Base-by-base conservation (phyloP, 345 rosid genomes). In the Trapa incisa region DNA sequence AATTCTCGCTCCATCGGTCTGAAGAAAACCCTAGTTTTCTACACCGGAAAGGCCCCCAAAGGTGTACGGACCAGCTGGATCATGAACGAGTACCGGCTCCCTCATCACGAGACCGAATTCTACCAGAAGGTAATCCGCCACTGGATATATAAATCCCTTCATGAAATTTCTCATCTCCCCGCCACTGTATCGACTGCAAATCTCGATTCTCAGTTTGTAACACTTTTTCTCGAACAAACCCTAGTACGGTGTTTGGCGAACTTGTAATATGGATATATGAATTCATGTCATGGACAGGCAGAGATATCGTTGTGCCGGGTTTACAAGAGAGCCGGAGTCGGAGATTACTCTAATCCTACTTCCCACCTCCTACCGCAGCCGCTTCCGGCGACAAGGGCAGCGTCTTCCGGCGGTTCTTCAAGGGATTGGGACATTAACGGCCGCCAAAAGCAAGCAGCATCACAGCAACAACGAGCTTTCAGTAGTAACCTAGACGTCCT, bases 1-100 rank as follows among this genome's bases (percentile, higher is more conserved):
- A 85, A 74, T 48, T 82, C 82, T 37, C 82, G 86, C 43, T 83
- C 87, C 0, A 90, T 93, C 61, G 98, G 98, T 12, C 79, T 90
- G 64, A 93, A 90, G 86, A 93, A 93, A 86, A 93, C 98, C 85
- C 89, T 93, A 81, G 97, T 93, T 71, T 93, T 90, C 83, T 93
- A 93, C 74, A 83, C 89, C 2, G 97, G 97, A 2, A 93, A 88
- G 79, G 98, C 98, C 62, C 98, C 98, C n/a, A 93, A 90, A 75
- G 98, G 98, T 17, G 83, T 88, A 68, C 85, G 97, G 47, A 86
- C 94, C 39, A 88, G 98, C 50, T 93, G 98, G 98, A 93, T 93
- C 73, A 93, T 93, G 98, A 90, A 93, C 73, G 98, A 93, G 83
- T 92, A 89, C 58, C 94, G 98, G 50, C 76, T 93, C 76, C 67